phyloP scores from a whole-genome alignment of 345 rosid genomes.

The Fremontodendron californicum region DNA sequence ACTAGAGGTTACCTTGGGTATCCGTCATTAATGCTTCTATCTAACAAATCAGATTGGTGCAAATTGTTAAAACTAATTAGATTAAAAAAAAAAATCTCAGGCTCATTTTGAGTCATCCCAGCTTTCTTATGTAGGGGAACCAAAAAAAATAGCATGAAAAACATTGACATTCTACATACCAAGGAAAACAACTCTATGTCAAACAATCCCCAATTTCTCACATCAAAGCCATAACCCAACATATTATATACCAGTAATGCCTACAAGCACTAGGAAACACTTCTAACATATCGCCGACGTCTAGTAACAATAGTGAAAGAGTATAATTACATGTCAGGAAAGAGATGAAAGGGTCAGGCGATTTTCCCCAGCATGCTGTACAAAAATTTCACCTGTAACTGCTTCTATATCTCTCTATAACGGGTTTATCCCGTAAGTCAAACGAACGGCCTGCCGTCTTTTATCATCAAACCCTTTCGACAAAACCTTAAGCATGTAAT shows the following conservation, averaged over 20 bases:
- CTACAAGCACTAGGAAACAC: conserved; percentile 7
- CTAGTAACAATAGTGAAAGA: not conserved
- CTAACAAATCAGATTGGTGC: too few relatives aligned
- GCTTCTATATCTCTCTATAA: conserved; percentile 9
- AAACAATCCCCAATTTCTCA: conserved; percentile 11
- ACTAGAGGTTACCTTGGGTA: too few relatives aligned
- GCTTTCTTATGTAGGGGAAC: not conserved
- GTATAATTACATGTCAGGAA: conserved; percentile 48
- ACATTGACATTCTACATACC: not conserved
- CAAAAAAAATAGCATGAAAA: not conserved
- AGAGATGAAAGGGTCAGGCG: conserved; percentile 41
- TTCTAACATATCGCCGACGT: not conserved
- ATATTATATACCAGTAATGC: conserved; percentile 12
- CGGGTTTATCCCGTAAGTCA: conserved; percentile 13
- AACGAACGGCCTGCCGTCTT: conserved; percentile 4
- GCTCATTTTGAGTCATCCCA: not conserved
- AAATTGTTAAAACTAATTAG: too few relatives aligned
- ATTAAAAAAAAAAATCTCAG: too few relatives aligned
- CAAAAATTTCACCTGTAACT: conserved; percentile 15
- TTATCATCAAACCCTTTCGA: conserved; percentile 35
- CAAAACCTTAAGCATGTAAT: conserved; percentile 47
- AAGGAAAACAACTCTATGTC: not conserved
- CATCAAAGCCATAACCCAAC: conserved; percentile 3
- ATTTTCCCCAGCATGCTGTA: conserved; percentile 31
- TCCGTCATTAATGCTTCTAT: too few relatives aligned